phyloP scores from a whole-genome alignment of 2,329 filamentous ascomycete genomes.

The Colletotrichum tabaci region DNA sequence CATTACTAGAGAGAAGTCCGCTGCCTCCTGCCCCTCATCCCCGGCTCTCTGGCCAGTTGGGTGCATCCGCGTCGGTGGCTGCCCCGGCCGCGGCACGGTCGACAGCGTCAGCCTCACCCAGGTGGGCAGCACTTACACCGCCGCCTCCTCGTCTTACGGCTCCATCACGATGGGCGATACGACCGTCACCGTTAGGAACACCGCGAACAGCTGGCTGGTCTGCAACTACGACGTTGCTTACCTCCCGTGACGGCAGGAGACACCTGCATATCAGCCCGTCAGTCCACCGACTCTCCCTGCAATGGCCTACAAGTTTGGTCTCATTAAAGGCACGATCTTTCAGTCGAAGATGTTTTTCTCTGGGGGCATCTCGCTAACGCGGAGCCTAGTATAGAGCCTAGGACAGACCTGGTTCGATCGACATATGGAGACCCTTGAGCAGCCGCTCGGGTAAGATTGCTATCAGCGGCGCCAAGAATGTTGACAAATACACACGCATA shows the following conservation, averaged over 20 bases:
- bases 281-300: constrained; percentile 11
- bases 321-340: not conserved
- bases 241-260: constrained; percentile 22
- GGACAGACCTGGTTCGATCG: not conserved
- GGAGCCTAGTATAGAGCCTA: too few relatives aligned
- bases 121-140: constrained; percentile 12
- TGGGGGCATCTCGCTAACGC: not conserved
- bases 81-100: constrained; percentile 14
- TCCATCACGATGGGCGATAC: constrained; percentile 15
- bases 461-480: too few relatives aligned
- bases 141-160: constrained; percentile 17
- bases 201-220: constrained; percentile 29
- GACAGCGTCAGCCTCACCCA: constrained; percentile 14
- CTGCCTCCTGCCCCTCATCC: constrained; percentile 3
- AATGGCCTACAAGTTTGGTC: constrained; percentile 16
- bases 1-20: constrained; percentile 16
- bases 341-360: not conserved
- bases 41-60: constrained; percentile 5
- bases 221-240: constrained; percentile 19
- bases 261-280: not conserved
- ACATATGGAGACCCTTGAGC: not conserved
- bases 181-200: constrained; percentile 29
- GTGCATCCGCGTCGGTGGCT: constrained; percentile 16
- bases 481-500: too few relatives aligned
- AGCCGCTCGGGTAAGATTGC: not conserved